Conservation (phyloP, 208 protist species). For the Polymyxa betae region DNA sequence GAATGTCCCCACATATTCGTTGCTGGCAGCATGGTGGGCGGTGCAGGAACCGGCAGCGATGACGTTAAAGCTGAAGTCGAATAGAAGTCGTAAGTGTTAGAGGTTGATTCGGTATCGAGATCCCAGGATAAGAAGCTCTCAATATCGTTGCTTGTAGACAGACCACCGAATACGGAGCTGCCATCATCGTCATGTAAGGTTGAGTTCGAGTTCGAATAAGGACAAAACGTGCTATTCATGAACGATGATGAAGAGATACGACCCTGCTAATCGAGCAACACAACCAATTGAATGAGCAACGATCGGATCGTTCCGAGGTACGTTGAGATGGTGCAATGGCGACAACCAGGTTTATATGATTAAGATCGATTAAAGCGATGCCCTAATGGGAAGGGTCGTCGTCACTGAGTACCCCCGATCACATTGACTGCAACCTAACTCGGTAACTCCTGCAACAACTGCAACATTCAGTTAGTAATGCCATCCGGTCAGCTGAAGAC, state of each 20-base stretch:
- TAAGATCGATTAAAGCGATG: no score
- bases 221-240: background rate
- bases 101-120: slow-evolving; percentile 1
- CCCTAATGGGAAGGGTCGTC: no score
- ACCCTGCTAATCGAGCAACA: no score
- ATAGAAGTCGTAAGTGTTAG: background rate
- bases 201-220: background rate
- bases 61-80: background rate
- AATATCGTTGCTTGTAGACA: background rate
- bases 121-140: slow-evolving; percentile 32
- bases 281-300: no score
- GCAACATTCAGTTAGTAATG: no score
- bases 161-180: background rate
- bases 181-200: background rate
- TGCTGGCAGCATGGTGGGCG: background rate
- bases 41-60: background rate
- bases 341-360: no score
- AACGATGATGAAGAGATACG: background rate
- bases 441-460: no score
- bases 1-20: background rate
- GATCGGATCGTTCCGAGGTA: no score
- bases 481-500: no score
- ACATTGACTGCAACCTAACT: no score
- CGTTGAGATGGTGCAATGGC: no score
- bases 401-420: no score